A percentile compares a stretch with the other conserved stretches of the same genome.
phyloP scores from a whole-genome alignment of 2,329 filamentous ascomycete species.

The Bimuria novae-zelandiae region DNA sequence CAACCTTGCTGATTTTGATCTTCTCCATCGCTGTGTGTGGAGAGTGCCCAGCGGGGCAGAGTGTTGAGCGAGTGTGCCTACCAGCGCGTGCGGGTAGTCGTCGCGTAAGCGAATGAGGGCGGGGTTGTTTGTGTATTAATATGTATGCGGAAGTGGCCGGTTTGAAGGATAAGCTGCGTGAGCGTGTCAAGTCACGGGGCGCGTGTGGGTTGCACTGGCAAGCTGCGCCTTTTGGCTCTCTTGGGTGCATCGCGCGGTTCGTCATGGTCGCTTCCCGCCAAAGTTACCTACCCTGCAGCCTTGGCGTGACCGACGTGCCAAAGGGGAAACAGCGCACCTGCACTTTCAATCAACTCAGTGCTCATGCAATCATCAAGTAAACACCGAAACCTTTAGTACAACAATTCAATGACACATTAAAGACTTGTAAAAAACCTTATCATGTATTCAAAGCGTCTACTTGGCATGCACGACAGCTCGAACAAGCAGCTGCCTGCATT shows the following conservation, averaged over 20 bases:
- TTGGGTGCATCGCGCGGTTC: conserved; percentile 25
- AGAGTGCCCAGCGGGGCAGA: background rate
- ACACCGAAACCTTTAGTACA: too few species aligned
- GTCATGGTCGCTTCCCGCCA: conserved; percentile 29
- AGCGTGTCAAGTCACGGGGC: conserved; percentile 4
- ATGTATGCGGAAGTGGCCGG: background rate
- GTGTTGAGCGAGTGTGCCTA: conserved; percentile 1
- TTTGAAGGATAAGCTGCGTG: background rate
- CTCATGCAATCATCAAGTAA: too few species aligned
- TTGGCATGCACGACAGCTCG: too few species aligned
- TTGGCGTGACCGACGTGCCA: conserved; percentile 18
- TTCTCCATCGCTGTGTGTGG: conserved; percentile 47
- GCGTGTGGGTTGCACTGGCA: conserved; percentile 1
- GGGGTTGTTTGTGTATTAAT: background rate
- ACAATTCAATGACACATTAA: too few species aligned
- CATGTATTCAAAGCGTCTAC: too few species aligned
- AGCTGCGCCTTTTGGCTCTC: conserved; percentile 4
- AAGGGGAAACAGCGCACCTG: background rate
- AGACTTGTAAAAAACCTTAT: too few species aligned
- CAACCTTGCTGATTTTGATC: conserved; percentile 53
- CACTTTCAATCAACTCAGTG: too few species aligned
- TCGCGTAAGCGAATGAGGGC: too few species aligned
- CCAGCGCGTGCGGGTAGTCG: background rate
- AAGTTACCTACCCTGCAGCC: conserved; percentile 19
- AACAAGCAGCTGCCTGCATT: too few species aligned